Evolutionary conservation across 257 asterid species (phyloP).

Genomic region (Leptodermis oblonga): DNA sequence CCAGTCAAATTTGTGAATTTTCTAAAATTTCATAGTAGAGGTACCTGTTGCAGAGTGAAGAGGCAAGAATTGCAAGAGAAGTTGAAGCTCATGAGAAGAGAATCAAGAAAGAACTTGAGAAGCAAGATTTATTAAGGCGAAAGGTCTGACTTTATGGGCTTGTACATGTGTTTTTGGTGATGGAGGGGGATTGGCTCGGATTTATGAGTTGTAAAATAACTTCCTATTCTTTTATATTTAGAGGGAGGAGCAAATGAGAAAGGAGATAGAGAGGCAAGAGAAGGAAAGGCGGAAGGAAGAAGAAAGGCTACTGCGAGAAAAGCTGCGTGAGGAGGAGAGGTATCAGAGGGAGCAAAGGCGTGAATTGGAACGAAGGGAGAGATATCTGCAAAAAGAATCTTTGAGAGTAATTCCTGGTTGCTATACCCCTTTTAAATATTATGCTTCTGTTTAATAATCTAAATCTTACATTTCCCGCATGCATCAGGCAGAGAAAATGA

Average conservation of each 20-base stretch:
- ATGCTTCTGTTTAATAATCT: not conserved
- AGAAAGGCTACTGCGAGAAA: conserved; percentile 81
- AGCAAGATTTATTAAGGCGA: conserved; percentile 66
- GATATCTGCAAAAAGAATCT: conserved; percentile 67
- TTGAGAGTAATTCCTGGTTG: conserved; percentile 43
- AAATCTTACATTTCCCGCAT: not conserved
- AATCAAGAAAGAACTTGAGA: conserved; percentile 82
- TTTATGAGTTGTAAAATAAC: conserved; percentile 7
- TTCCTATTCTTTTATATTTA: conserved; percentile 25
- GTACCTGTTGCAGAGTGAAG: conserved; percentile 53
- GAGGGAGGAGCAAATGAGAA: conserved; percentile 86
- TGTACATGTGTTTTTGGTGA: not conserved
- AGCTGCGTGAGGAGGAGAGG: conserved; percentile 79
- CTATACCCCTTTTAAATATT: conserved; percentile 3
- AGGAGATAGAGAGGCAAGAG: conserved; percentile 87
- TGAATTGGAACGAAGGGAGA: conserved; percentile 87
- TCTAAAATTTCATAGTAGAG: not conserved
- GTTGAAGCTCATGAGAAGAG: conserved; percentile 83
- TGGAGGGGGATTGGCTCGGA: not conserved
- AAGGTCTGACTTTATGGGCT: conserved; percentile 44
- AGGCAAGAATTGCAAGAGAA: conserved; percentile 80
- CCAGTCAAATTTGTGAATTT: not conserved
- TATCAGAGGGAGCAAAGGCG: conserved; percentile 78
- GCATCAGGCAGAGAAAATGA: conserved; percentile 76
- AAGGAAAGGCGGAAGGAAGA: conserved; percentile 86